Conservation (phyloP, 331 rosid genomes). For the Arachis monticola region DNA sequence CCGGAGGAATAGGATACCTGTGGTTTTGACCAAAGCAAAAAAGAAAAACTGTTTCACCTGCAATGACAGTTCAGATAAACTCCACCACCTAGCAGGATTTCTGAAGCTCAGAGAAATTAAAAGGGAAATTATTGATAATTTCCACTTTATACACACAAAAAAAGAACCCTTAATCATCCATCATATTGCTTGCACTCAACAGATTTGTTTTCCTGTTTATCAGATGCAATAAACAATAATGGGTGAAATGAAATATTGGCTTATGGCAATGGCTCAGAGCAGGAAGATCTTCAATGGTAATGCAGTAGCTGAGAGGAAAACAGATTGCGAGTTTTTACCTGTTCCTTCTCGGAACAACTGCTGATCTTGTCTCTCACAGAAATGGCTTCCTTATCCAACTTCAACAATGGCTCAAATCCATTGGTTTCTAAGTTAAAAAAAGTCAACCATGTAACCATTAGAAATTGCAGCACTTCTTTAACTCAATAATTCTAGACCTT, state of each 20-base stretch:
- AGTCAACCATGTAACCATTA: slow-evolving; percentile 1
- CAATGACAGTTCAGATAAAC: slow-evolving; percentile 4
- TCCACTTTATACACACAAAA: not conserved
- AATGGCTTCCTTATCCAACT: not conserved
- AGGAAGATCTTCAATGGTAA: slow-evolving; percentile 1
- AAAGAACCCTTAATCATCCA: not conserved
- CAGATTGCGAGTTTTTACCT: slow-evolving; percentile 8
- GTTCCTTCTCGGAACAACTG: slow-evolving; percentile 11
- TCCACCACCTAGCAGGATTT: slow-evolving; percentile 1
- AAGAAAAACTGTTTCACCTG: not conserved
- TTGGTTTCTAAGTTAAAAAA: slow-evolving; percentile 9
- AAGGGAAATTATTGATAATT: slow-evolving; percentile 2
- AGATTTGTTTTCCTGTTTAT: not conserved
- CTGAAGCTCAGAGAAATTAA: not conserved
- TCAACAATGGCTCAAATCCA: not conserved
- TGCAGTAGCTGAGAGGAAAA: slow-evolving; percentile 4
- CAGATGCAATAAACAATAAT: slow-evolving; percentile 12
- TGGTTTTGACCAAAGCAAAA: no score
- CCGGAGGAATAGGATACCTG: no score
- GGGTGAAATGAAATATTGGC: not conserved
- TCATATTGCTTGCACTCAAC: not conserved
- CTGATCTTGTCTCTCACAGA: slow-evolving; percentile 7
- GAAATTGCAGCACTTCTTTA: not conserved
- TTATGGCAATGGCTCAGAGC: not conserved
- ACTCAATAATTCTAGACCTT: not conserved